A percentile compares a stretch with the other conserved stretches of the same genome.
Conservation (phyloP, 2,329 filamentous ascomycete genomes). For the Aspergillus sp. region DNA sequence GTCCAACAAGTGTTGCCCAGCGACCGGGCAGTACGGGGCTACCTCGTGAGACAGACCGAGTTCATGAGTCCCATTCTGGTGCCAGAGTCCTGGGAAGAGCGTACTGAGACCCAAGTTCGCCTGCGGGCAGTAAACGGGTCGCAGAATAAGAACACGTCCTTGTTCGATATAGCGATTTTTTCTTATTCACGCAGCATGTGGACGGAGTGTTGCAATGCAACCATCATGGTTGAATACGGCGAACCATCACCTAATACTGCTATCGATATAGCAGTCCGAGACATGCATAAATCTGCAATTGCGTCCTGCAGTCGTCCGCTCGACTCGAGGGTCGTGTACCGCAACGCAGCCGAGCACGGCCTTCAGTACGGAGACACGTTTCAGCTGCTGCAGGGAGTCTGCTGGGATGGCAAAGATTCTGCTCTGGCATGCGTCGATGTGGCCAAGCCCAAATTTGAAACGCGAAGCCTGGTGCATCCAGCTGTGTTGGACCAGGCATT, state of each 20-base stretch:
- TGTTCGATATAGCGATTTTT: slow-evolving; percentile 23
- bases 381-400: slow-evolving; percentile 21
- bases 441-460: slow-evolving; percentile 4
- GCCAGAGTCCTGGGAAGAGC: slow-evolving; percentile 19
- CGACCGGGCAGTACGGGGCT: slow-evolving; percentile 14
- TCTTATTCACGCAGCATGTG: slow-evolving; percentile 17
- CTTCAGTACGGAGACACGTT: slow-evolving; percentile 23
- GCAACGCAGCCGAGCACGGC: slow-evolving; percentile 16
- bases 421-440: slow-evolving; percentile 1
- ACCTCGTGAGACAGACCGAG: slow-evolving; percentile 19
- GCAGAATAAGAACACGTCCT: slow-evolving; percentile 14
- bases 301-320: slow-evolving; percentile 14
- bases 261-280: slow-evolving; percentile 3
- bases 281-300: slow-evolving; percentile 8
- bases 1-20: slow-evolving; percentile 9
- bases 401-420: slow-evolving; percentile 15
- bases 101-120: slow-evolving; percentile 19
- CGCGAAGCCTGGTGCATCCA: slow-evolving; percentile 24
- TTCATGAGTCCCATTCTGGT: slow-evolving; percentile 26
- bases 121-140: slow-evolving; percentile 16
- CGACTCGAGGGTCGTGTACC: slow-evolving; percentile 20
- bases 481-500: slow-evolving; percentile 29
- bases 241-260: neutral
- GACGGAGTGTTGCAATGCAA: slow-evolving; percentile 23
- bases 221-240: slow-evolving; percentile 19